These are phyloP conservation scores for Senecio squalidus DNA, from an alignment of 140 eudicot genomes.

Conservation along the genomic window DNA sequence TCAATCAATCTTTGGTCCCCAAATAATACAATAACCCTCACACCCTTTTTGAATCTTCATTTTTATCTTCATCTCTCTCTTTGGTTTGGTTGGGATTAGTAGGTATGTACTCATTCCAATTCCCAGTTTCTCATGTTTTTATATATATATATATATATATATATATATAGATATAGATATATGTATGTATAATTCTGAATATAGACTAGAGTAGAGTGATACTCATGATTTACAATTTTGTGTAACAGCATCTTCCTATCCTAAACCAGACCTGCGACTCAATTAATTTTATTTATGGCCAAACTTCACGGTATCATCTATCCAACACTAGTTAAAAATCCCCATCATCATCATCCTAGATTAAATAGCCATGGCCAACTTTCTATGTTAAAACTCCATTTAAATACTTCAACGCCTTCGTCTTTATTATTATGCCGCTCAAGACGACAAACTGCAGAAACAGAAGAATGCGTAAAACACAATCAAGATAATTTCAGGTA, in stretches of 20 bases:
- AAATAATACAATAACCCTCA: too few species aligned
- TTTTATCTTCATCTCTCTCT: not conserved
- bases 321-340: conserved; percentile 51
- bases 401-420: conserved; percentile 20
- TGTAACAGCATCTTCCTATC: too few species aligned
- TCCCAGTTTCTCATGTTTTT: not conserved
- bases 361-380: conserved; percentile 32
- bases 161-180: too few species aligned
- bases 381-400: conserved; percentile 29
- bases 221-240: too few species aligned
- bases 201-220: too few species aligned
- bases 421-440: conserved; percentile 55
- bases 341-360: conserved; percentile 66
- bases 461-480: conserved; percentile 42
- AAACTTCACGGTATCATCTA: conserved; percentile 55
- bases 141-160: too few species aligned
- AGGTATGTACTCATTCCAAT: not conserved
- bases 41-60: not conserved
- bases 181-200: too few species aligned
- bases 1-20: conserved; percentile 33
- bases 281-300: conserved; percentile 38
- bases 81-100: not conserved
- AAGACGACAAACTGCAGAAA: conserved; percentile 53
- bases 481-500: conserved; percentile 62
- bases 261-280: conserved; percentile 6